Percentiles rank a stretch among this genome's conserved stretches.
Evolutionary conservation across 768 basidiomycete genomes (phyloP).

Genomic region (Kwoniella newhampshirensis): DNA sequence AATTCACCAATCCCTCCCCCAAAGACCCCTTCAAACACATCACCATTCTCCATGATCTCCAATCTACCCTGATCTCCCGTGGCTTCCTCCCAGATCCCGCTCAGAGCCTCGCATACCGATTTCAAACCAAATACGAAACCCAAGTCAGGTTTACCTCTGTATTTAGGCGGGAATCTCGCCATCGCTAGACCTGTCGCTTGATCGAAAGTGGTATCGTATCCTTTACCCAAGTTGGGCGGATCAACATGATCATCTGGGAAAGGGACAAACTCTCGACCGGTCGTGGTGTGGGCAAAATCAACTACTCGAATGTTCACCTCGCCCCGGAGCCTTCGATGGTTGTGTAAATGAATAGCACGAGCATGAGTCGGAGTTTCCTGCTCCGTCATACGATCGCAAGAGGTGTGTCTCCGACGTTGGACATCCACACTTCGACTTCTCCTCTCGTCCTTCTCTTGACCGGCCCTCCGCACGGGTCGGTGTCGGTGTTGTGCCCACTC

Average conservation of each 20-base stretch:
- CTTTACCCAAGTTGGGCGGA: conserved; percentile 59
- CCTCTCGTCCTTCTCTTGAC: conserved; percentile 1
- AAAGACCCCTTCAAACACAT: conserved; percentile 38
- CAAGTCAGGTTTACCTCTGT: conserved; percentile 82
- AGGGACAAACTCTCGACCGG: conserved; percentile 83
- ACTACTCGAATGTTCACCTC: conserved; percentile 95
- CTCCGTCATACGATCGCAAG: neutral
- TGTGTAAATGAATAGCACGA: neutral
- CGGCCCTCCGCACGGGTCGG: conserved; percentile 17
- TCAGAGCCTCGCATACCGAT: conserved; percentile 72
- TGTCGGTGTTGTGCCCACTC: conserved; percentile 37
- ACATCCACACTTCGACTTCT: conserved; percentile 41
- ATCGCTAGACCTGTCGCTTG: conserved; percentile 77
- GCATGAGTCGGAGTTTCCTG: too few relatives aligned
- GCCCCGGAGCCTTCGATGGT: conserved; percentile 65
- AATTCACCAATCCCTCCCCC: conserved; percentile 21
- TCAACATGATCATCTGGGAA: conserved; percentile 58
- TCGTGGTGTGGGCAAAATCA: conserved; percentile 98
- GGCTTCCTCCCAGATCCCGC: conserved; percentile 85
- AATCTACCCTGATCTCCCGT: conserved; percentile 61
- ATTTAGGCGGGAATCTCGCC: conserved; percentile 92
- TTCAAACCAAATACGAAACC: conserved; percentile 91
- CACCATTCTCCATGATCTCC: conserved; percentile 27
- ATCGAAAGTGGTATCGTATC: conserved; percentile 79
- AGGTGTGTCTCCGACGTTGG: conserved; percentile 5